phyloP scores from a whole-genome alignment of 306 rosid species.

The Casuarina glauca region DNA sequence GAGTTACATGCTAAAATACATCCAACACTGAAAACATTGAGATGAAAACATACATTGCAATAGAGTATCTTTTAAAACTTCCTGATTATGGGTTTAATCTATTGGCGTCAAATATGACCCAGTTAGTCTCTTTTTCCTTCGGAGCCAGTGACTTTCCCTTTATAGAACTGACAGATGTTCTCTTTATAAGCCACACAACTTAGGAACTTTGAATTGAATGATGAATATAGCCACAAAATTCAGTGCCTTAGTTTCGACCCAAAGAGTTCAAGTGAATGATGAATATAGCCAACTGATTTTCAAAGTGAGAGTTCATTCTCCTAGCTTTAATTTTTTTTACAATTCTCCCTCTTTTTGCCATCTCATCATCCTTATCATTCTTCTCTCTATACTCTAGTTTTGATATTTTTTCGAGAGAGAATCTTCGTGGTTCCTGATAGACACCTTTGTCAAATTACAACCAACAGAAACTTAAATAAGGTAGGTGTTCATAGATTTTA shows the following conservation, averaged over 20 bases:
- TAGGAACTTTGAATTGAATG: background rate
- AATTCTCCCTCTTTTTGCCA: background rate
- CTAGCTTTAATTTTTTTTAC: no score
- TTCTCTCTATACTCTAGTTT: background rate
- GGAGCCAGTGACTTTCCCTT: background rate
- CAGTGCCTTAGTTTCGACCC: background rate
- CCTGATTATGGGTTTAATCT: background rate
- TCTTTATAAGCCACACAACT: background rate
- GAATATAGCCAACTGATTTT: background rate
- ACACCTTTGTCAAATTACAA: background rate
- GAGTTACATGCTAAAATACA: background rate
- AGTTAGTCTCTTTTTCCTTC: background rate
- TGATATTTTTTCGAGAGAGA: background rate
- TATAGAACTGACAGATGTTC: background rate
- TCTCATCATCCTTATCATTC: background rate
- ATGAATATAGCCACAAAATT: background rate
- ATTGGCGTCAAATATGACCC: background rate
- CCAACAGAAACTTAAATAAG: background rate
- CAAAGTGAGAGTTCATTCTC: background rate
- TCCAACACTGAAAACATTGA: background rate
- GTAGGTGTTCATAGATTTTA: background rate
- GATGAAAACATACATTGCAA: background rate
- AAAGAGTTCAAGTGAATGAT: background rate
- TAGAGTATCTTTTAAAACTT: background rate
- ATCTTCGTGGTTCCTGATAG: background rate